phyloP scores from a whole-genome alignment of 2,329 filamentous ascomycete species.

The Microthyrium microscopicum region DNA sequence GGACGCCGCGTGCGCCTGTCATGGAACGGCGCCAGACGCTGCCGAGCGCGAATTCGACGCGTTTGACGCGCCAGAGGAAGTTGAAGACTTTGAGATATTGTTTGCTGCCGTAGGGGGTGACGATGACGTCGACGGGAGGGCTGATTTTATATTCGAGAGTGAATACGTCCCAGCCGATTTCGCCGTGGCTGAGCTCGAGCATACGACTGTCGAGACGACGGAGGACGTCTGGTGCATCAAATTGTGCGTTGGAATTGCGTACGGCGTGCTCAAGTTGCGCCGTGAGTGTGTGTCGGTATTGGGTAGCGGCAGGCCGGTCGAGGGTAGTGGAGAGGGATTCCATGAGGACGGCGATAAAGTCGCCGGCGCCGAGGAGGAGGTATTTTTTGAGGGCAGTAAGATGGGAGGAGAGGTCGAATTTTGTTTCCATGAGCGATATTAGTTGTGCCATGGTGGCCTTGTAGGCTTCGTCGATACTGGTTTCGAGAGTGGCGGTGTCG shows the following conservation, averaged over 20 bases:
- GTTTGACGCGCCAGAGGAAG: conserved; percentile 94
- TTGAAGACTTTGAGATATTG: conserved; percentile 99
- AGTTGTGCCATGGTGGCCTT: conserved; percentile 94
- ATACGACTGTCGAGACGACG: conserved; percentile 90
- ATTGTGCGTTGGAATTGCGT: conserved; percentile 90
- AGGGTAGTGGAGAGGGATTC: conserved; percentile 86
- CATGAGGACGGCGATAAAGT: conserved; percentile 95
- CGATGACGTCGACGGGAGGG: conserved; percentile 87
- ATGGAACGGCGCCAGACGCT: conserved; percentile 91
- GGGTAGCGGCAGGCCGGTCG: conserved; percentile 86
- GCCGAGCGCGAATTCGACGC: conserved; percentile 83
- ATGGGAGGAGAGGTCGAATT: conserved; percentile 90
- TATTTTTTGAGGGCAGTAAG: conserved; percentile 86
- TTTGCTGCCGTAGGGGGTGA: conserved; percentile 86
- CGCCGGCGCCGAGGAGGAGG: conserved; percentile 82
- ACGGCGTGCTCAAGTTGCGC: conserved; percentile 98
- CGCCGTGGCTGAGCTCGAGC: conserved; percentile 88
- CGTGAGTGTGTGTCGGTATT: conserved; percentile 91
- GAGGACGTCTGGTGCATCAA: conserved; percentile 81
- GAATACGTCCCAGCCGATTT: conserved; percentile 98
- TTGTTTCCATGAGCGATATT: conserved; percentile 83
- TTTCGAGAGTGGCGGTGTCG: conserved; percentile 78
- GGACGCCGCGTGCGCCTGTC: conserved; percentile 83
- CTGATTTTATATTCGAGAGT: conserved; percentile 98
- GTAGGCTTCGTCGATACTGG: conserved; percentile 92